Evolutionary conservation across 371 early-diverging fungal genomes (phyloP), one percentile per base, ranked within the genome.

Genomic region (Capniomyces stellatus): DNA sequence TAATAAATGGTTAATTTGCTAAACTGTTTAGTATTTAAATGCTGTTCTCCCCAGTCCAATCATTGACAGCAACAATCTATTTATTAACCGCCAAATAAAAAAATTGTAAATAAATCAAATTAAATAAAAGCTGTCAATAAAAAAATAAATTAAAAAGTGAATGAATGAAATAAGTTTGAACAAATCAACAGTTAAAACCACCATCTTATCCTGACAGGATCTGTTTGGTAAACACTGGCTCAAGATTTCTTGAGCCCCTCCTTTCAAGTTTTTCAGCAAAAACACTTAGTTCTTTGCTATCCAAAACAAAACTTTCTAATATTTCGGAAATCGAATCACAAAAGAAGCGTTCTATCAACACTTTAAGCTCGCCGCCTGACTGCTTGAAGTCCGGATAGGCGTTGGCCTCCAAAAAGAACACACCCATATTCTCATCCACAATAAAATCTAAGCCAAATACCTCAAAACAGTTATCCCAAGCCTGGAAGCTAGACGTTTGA

Each of bases 311-410:
- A n/a, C 21, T 23, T 44, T 44, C 46, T 12, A 8, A 8, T 8
- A 44, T 8, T 23, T 44, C 22, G 23, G 51, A 51, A 3, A 68
- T 69, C 0, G 82, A 79, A 3, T 73, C 74, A 15, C 71, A 67
- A 63, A 82, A 78, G 24, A 79, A 61, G 18, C 75, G 73, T 54
- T 77, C 72, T 44, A 82, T 74, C 13, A 78, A 60, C 41, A 68
- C 67, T 51, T 73, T 71, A 13, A 82, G 58, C 19, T 63, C 55
- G 28, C 59, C 59, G 21, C 83, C 82, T 2, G 83, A 82, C 57
- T 82, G 83, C 55, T 79, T 79, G 56, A 82, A 82, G 61, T 82
- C 83, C 10, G 83, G 83, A 51, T 74, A 82, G 12, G 83, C 81
- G 57, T 82, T 82, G 22, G 82, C 78, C 55, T 82, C 82, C 41